Evolutionary conservation across 2,329 filamentous ascomycete genomes (phyloP).

Genomic region (Sphaerostilbella broomeana): DNA sequence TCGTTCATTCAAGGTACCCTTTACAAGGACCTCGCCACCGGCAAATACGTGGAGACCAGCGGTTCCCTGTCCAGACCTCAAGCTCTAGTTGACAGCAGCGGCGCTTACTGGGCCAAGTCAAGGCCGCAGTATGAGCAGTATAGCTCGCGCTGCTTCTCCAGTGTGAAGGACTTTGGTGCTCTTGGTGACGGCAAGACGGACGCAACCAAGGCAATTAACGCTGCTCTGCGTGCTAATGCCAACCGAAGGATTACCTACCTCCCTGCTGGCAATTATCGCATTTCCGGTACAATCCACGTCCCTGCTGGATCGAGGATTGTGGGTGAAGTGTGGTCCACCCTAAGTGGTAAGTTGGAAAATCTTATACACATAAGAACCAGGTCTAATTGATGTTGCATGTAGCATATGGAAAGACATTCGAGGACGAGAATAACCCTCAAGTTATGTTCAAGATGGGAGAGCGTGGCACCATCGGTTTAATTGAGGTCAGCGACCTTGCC

Average conservation of each 20-base stretch:
- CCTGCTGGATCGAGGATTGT: constrained; percentile 12
- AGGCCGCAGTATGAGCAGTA: constrained; percentile 13
- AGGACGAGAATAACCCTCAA: constrained; percentile 12
- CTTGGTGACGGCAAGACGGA: constrained; percentile 61
- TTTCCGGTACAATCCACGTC: constrained; percentile 23
- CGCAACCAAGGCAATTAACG: constrained; percentile 77
- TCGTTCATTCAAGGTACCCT: constrained; percentile 13
- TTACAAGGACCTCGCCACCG: constrained; percentile 7
- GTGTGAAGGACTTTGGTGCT: constrained; percentile 64
- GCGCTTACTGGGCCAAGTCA: constrained; percentile 13
- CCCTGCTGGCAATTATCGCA: constrained; percentile 28
- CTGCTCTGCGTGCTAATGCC: constrained; percentile 47
- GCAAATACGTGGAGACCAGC: constrained; percentile 11
- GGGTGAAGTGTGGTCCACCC: constrained; percentile 13
- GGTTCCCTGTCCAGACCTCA: constrained; percentile 8
- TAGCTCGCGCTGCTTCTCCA: constrained; percentile 26
- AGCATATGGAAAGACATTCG: constrained; percentile 11
- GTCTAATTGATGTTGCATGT: no score
- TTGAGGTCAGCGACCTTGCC: constrained; percentile 65
- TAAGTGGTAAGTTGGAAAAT: constrained; percentile 9
- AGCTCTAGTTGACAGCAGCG: constrained; percentile 11
- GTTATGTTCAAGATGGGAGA: constrained; percentile 56
- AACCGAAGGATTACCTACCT: constrained; percentile 12
- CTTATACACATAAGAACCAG: no score
- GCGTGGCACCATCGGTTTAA: constrained; percentile 51